Conservation (phyloP, 495 filamentous ascomycete genomes). For the Amniculicola lignicola region DNA sequence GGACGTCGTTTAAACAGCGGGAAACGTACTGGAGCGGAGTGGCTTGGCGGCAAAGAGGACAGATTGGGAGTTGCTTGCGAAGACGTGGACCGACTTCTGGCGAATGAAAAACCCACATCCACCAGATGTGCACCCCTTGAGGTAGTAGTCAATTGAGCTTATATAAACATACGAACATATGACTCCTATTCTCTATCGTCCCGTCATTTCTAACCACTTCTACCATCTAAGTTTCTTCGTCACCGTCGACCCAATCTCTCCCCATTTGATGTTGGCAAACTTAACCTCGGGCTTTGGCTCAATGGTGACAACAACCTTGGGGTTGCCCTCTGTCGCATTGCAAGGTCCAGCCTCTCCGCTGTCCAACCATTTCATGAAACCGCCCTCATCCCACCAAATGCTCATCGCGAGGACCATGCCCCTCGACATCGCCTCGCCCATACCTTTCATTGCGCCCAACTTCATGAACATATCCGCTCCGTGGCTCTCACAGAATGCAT, state of each 20-base stretch:
- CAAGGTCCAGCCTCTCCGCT: constrained; percentile 56
- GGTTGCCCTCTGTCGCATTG: constrained; percentile 42
- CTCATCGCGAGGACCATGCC: constrained; percentile 67
- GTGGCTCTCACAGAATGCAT: constrained; percentile 27
- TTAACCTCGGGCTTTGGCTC: constrained; percentile 34
- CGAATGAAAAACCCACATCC: too few relatives aligned
- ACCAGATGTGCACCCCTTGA: too few relatives aligned
- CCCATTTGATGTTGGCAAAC: constrained; percentile 40
- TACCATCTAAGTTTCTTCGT: constrained; percentile 1
- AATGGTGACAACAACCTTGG: constrained; percentile 30
- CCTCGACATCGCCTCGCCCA: constrained; percentile 45
- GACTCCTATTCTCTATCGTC: not conserved
- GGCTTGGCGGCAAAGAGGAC: too few relatives aligned
- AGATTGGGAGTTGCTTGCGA: too few relatives aligned
- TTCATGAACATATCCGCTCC: constrained; percentile 24
- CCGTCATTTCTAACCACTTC: not conserved
- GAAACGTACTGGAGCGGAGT: too few relatives aligned
- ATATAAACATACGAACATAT: too few relatives aligned
- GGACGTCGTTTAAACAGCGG: too few relatives aligned
- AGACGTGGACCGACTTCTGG: too few relatives aligned
- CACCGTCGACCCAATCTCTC: constrained; percentile 39
- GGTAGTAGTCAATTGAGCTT: too few relatives aligned
- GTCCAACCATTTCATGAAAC: constrained; percentile 65
- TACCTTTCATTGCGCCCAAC: constrained; percentile 34
- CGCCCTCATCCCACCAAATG: constrained; percentile 60